Base-by-base conservation (phyloP, 2,329 filamentous ascomycete genomes). In the Tothia fuscella region DNA sequence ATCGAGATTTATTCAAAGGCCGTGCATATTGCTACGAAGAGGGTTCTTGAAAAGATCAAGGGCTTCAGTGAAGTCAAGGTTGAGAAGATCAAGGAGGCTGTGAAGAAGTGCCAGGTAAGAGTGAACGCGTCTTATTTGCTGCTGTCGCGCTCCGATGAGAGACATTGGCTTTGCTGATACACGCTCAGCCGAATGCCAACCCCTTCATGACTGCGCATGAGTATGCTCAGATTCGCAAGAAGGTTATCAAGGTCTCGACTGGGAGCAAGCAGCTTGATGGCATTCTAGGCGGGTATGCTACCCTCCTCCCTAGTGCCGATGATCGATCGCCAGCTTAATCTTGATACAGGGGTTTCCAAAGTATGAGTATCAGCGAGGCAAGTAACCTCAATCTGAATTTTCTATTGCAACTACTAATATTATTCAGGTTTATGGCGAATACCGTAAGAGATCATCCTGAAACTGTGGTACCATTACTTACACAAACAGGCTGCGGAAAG, bases 31-130 rank as follows among this genome's bases (percentile, higher is more conserved):
- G 72, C 74, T 13, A 78, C 74, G 31, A 68, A 73, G 40, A 72
- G 70, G 51, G 73, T 66, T 14, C 63, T 82, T 13, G 59, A 76
- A 41, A 80, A 76, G 55, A 80, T 82, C 56, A 80, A 79, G 52
- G 78, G 78, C 6, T 80, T 81, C 57, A 80, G 76, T 44, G 78
- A 81, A 54, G 66, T 75, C 52, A 82, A 82, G 56, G 78, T 81
- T 3, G 78, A 82, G 48, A 82, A 81, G 56, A 69, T 82, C 54
- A 81, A 79, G 53, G 78, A 82, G 49, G 78, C 78, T 37, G 68
- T 76, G 41, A 65, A 67, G 34, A 79, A 79, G 56, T 76, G 71
- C 45, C 60, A 72, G 56, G 73, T 76, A 56, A 42, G 58, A 51
- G 4, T 29, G 16, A 38, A 28, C 19, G 34, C 30, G 13, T 10